Base-by-base conservation (phyloP, 441 rosid genomes). In the Croton laevigatus region DNA sequence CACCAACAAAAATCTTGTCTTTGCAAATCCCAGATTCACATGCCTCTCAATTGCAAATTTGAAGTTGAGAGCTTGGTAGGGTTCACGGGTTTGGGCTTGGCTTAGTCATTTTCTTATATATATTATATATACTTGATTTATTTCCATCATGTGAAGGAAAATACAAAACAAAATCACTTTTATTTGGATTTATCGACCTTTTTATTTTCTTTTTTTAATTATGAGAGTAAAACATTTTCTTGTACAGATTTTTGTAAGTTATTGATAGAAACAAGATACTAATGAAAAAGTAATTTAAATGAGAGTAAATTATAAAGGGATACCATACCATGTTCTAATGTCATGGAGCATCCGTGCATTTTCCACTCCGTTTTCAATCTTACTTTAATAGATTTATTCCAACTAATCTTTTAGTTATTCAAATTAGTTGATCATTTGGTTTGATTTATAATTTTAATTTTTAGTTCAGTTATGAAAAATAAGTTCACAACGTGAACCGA, bases 51-150 rank as follows among this genome's bases (percentile, higher is more conserved):
- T 65, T 76, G 51, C 69, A 44, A 3, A 64, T 49, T 32, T 44
- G 59, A 45, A 69, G n/a, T 62, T 17, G 0, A 64, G 32, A 45
- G n/a, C 2, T 7, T 19, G 19, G 59, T 19, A 19, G 22, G 52
- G 52, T 14, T 64, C 76, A 64, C 76, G 68, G 73, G 37, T 68
- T 10, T 22, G 11, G 42, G 36, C n/a, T n/a, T n/a, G n/a, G n/a
- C n/a, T n/a, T n/a, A n/a, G n/a, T n/a, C n/a, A n/a, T n/a, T n/a
- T n/a, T n/a, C n/a, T n/a, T n/a, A n/a, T n/a, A n/a, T n/a, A 6
- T 52, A n/a, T 27, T 3, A 54, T 10, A n/a, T 54, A 32, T 22
- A 19, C 59, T 22, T 22, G 34, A 54, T 51, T 51, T 51, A 51
- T 51, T 51, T 51, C 55, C n/a, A n/a, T n/a, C 55, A 51, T 51